Evolutionary conservation across 1,284 basidiomycete genomes (phyloP), one percentile per base, ranked within the genome.

Genomic region (Apiotrichum sp.): DNA sequence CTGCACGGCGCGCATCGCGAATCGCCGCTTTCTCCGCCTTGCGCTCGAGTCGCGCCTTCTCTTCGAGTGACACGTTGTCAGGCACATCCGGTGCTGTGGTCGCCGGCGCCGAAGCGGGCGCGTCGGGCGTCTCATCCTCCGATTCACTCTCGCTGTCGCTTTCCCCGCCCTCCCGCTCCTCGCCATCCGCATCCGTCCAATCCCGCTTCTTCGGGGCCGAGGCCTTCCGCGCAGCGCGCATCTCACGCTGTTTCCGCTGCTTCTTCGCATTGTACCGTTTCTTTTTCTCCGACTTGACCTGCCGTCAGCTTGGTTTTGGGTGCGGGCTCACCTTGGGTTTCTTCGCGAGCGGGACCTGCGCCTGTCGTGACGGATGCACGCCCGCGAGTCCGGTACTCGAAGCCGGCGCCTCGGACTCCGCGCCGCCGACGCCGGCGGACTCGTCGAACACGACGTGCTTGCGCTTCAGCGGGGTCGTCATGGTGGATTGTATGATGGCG

Each of bases 251-350:
- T 51, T 82, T 80, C 53, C 82, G 80, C 63, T 82, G 82, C 73
- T 87, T 87, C 53, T 82, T 81, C 63, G 82, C 83, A 39, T 86
- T 76, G 71, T 87, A 87, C 55, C 83, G 77, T 63, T 82, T 75
- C 70, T 87, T 84, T 5, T 83, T 81, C 41, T 79, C 82, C 0
- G 58, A 59, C 59, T 74, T 57, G 40, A 45, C 44, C 55, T 60
- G 16, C 3, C 36, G 38, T 58, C 46, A 57, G 57, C 46, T 40
- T 3, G 4, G 4, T 38, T 13, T 8, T 8, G 13, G 36, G 36
- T 42, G 42, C 7, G 32, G 32, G 43, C 29, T 44, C n/a, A 71
- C 69, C 63, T 68, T 69, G 29, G 62, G 38, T 56, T 59, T 61
- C 59, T 62, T 63, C 29, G 59, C 44, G 5, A 50, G 33, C 3